A percentile compares a stretch with the other conserved stretches of the same genome.
These are phyloP conservation scores for Ogataea parapolymorpha DNA, from an alignment of 805 yeast genomes.

Conservation along the genomic window DNA sequence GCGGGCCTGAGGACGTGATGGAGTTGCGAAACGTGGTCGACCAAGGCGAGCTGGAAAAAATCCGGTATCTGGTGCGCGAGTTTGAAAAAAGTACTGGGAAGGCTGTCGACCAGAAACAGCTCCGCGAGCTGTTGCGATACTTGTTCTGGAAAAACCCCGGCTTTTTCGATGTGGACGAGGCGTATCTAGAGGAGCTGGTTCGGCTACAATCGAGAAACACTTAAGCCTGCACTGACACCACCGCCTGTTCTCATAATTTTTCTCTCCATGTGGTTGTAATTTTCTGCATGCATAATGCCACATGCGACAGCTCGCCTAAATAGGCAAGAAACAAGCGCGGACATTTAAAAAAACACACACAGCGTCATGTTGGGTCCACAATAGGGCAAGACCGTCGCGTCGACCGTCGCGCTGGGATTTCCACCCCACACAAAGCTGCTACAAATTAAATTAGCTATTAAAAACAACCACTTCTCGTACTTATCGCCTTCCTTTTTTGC, in stretches of 20 bases:
- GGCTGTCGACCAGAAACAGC: constrained; percentile 47
- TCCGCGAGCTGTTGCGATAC: constrained; percentile 51
- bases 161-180: constrained; percentile 54
- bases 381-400: neutral
- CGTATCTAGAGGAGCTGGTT: constrained; percentile 39
- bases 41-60: constrained; percentile 67
- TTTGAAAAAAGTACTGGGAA: constrained; percentile 53
- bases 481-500: neutral
- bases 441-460: neutral
- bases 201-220: constrained; percentile 29
- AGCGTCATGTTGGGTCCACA: neutral
- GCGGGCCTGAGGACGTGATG: constrained; percentile 55
- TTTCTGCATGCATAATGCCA: constrained; percentile 2
- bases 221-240: neutral
- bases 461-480: neutral
- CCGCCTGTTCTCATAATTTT: neutral
- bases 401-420: constrained; percentile 1
- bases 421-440: constrained; percentile 1
- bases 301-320: neutral
- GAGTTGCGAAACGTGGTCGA: constrained; percentile 54
- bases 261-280: neutral
- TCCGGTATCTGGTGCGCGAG: constrained; percentile 63
- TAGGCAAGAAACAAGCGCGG: neutral
- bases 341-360: neutral
- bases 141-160: constrained; percentile 55